These are phyloP conservation scores for Pythium oligandrum DNA, from an alignment of 352 stramenopile genomes.

Conservation along the genomic window DNA sequence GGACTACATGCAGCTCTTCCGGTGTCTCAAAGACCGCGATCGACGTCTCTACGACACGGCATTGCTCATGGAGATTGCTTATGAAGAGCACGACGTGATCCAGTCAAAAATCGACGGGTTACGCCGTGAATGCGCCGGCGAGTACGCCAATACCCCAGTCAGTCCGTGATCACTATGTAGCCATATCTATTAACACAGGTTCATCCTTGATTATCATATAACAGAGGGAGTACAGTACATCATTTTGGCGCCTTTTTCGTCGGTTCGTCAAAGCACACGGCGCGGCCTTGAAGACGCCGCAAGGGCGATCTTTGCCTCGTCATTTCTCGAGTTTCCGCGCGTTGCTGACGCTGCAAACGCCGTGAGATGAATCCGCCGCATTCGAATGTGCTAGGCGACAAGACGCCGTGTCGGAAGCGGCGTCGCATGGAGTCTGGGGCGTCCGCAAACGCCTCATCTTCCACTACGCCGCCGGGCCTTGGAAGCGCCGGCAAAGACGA, in stretches of 20 bases:
- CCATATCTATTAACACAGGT: neutral
- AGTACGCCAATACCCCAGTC: constrained; percentile 6
- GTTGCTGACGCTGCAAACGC: no score
- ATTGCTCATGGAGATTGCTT: constrained; percentile 51
- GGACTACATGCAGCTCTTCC: constrained; percentile 69
- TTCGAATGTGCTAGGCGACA: neutral
- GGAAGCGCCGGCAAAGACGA: constrained; percentile 7
- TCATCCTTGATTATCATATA: constrained; percentile 5
- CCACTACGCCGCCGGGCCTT: neutral
- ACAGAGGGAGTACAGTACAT: constrained; percentile 1
- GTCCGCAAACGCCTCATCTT: constrained; percentile 3
- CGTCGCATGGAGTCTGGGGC: constrained; percentile 26
- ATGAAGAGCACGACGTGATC: constrained; percentile 42
- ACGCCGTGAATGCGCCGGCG: constrained; percentile 5
- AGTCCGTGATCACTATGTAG: constrained; percentile 1
- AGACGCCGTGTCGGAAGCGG: constrained; percentile 41
- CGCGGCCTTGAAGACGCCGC: no score
- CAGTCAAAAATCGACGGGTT: constrained; percentile 18
- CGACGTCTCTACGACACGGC: constrained; percentile 52
- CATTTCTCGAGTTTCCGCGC: no score
- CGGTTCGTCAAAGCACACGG: neutral
- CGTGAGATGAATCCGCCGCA: no score
- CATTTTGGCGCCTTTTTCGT: neutral
- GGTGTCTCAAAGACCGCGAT: constrained; percentile 52
- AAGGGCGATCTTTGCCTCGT: no score